phyloP scores from a whole-genome alignment of 495 filamentous ascomycete species.

The Neurospora pannonica region DNA sequence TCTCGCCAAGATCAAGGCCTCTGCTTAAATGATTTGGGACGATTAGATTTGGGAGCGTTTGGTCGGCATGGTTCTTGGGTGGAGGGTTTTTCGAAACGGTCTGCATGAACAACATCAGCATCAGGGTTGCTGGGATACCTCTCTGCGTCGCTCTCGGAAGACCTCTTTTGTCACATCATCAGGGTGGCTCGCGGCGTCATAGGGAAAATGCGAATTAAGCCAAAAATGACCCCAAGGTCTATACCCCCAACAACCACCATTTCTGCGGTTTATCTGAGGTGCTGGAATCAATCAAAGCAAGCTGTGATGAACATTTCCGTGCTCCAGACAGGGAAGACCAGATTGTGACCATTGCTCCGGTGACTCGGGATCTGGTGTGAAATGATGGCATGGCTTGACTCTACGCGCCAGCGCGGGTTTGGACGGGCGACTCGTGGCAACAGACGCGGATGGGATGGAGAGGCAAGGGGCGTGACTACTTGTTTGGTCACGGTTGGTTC shows the following conservation, averaged over 20 bases:
- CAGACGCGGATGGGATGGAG: background rate
- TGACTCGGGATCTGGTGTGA: background rate
- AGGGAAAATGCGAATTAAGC: slow-evolving; percentile 37
- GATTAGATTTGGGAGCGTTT: slow-evolving; percentile 22
- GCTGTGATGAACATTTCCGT: background rate
- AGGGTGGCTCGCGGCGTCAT: slow-evolving; percentile 30
- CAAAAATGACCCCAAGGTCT: slow-evolving; percentile 16
- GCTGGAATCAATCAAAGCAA: background rate
- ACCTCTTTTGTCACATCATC: slow-evolving; percentile 41
- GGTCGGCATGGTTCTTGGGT: slow-evolving; percentile 30
- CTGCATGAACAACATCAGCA: slow-evolving; percentile 38
- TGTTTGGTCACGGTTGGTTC: background rate
- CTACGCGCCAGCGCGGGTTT: background rate
- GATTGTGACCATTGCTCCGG: background rate
- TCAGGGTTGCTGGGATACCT: slow-evolving; percentile 36
- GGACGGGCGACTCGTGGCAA: background rate
- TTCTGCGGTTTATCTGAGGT: background rate
- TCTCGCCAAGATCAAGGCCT: slow-evolving; percentile 61
- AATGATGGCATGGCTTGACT: background rate
- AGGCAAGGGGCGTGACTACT: background rate
- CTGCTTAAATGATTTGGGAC: slow-evolving; percentile 27
- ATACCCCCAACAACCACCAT: slow-evolving; percentile 5
- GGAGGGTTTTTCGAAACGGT: slow-evolving; percentile 32
- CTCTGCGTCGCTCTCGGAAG: slow-evolving; percentile 43
- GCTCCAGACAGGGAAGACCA: background rate